A percentile compares a stretch with the other conserved stretches of the same genome.
These are phyloP conservation scores for Erysimum cheiranthoides DNA, from an alignment of 345 rosid genomes.

Conservation along the genomic window DNA sequence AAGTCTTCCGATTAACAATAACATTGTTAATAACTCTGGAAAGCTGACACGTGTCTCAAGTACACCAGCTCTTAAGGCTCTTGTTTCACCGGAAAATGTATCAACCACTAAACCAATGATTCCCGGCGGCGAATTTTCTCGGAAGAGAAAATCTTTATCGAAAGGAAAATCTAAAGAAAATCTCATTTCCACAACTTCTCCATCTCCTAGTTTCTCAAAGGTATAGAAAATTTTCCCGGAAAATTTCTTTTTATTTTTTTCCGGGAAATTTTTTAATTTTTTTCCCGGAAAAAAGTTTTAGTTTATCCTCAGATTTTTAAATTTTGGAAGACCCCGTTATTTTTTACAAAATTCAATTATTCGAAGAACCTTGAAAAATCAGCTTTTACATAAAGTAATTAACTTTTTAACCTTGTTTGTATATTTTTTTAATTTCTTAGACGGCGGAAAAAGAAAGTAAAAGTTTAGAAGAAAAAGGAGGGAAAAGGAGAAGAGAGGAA, in stretches of 20 bases:
- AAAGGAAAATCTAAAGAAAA: conserved; percentile 59
- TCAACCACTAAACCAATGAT: conserved; percentile 10
- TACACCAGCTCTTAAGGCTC: conserved; percentile 63
- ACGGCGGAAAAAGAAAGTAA: conserved; percentile 53
- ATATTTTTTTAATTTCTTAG: conserved; percentile 12
- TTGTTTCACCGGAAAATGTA: conserved; percentile 21
- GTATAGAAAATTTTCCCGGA: conserved; percentile 28
- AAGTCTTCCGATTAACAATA: conserved; percentile 16
- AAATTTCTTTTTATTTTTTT: too few species aligned
- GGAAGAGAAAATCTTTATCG: conserved; percentile 58
- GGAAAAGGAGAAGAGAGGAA: conserved; percentile 37
- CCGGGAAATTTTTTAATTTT: too few species aligned
- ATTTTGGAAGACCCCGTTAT: background rate
- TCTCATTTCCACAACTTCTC: conserved; percentile 31
- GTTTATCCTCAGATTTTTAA: background rate
- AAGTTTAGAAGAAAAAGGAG: conserved; percentile 43
- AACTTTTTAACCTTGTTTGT: background rate
- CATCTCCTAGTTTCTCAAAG: conserved; percentile 47
- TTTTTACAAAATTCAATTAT: background rate
- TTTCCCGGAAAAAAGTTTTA: conserved; percentile 8
- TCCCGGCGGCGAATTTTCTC: conserved; percentile 46
- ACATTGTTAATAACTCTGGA: conserved; percentile 24
- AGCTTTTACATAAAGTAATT: conserved; percentile 22
- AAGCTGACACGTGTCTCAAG: conserved; percentile 77
- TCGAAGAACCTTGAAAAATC: conserved; percentile 19